Percentiles rank a stretch among this genome's conserved stretches.
Evolutionary conservation across 257 asterid genomes (phyloP).

Genomic region (Gentiana macrophylla): DNA sequence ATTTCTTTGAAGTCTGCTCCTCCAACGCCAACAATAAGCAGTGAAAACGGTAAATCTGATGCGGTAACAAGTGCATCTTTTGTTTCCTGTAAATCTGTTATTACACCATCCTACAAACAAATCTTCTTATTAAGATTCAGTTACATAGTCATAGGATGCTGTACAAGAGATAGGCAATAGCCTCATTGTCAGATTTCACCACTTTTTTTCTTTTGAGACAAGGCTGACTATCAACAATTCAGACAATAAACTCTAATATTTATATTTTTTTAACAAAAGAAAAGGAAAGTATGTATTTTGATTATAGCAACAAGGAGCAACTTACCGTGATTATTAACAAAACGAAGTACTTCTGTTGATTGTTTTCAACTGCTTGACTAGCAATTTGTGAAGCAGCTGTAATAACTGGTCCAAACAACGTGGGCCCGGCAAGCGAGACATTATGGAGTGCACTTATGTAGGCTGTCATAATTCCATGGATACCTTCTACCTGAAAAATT

Average conservation of each 20-base stretch:
- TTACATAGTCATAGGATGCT: too few relatives aligned
- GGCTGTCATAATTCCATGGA: constrained; percentile 77
- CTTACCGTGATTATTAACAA: constrained; percentile 89
- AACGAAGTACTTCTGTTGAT: constrained; percentile 66
- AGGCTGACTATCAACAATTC: too few relatives aligned
- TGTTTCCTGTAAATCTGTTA: constrained; percentile 97
- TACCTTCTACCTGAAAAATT: constrained; percentile 72
- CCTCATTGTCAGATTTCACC: too few relatives aligned
- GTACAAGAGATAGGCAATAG: too few relatives aligned
- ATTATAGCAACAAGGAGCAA: not conserved
- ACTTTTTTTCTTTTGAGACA: too few relatives aligned
- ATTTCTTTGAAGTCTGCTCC: constrained; percentile 90
- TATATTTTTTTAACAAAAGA: not conserved
- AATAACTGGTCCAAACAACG: constrained; percentile 85
- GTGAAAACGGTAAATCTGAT: constrained; percentile 91
- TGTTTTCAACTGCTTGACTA: constrained; percentile 58
- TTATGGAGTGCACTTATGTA: constrained; percentile 80
- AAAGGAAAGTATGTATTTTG: too few relatives aligned
- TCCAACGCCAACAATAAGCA: constrained; percentile 91
- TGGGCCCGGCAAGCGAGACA: constrained; percentile 98
- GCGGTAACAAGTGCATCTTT: constrained; percentile 90
- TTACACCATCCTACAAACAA: constrained; percentile 76
- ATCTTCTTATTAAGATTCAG: not conserved
- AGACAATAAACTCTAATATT: too few relatives aligned
- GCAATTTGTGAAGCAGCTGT: constrained; percentile 84